Evolutionary conservation across 2,329 filamentous ascomycete species (phyloP), one percentile per base, ranked within the genome.

Genomic region (Xylaria hypoxylon): DNA sequence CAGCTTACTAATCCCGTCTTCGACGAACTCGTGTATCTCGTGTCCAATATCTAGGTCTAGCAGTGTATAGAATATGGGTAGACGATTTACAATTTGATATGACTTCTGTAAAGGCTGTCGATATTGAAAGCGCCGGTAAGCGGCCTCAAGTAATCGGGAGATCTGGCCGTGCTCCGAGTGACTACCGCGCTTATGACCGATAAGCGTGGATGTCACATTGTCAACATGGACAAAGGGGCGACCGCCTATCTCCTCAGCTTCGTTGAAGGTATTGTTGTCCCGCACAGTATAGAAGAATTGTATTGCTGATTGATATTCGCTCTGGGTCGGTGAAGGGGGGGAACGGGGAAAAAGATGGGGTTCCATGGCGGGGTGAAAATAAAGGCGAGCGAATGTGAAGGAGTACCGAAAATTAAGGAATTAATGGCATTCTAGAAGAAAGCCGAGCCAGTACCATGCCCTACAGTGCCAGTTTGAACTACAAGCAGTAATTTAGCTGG

Each of bases 51-150:
- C 58, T 17, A 65, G n/a, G 31, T 65, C 63, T 22, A 65, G 22
- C 4, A 65, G 38, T 19, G 63, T 65, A 24, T 65, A 65, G 22
- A 65, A 65, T 56, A 65, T 65, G 4, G 63, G 63, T 44, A 61
- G 51, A 51, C 45, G 42, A 31, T 61, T 58, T 8, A 62, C 40
- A 11, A 65, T 57, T n/a, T 65, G 63, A 7, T 48, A 31, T 15
- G 52, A 31, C 19, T 24, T 60, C 33, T 65, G 56, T 8, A 24
- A 24, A 33, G 63, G 58, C 8, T 8, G 50, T 1, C n/a, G 24
- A 24, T 62, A 56, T 8, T 57, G 3, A 40, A 56, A 11, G 33
- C 63, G 63, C 8, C 63, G 31, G 22, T 65, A 65, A 56, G 58
- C 51, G 11, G 51, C 51, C 10, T 65, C 31, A 10, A 62, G 63